Conservation (phyloP, 495 filamentous ascomycete species). For the Penicillium cosmopolitanum region DNA sequence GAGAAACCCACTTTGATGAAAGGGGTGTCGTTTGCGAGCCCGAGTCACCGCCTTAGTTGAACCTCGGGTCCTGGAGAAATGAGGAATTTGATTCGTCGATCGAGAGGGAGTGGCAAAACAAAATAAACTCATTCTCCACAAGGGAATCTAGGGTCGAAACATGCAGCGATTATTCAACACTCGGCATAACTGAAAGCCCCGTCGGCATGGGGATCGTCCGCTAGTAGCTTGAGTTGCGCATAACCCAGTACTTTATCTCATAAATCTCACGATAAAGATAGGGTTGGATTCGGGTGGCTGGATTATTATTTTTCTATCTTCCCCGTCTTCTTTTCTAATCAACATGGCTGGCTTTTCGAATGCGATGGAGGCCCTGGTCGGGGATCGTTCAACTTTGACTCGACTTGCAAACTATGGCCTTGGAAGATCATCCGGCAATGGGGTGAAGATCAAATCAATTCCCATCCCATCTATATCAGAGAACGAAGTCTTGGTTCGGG, state of each 20-base stretch:
- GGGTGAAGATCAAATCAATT: background rate
- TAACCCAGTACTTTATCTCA: background rate
- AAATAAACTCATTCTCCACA: constrained; percentile 2
- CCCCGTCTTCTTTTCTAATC: background rate
- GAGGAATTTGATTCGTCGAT: background rate
- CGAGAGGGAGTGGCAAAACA: background rate
- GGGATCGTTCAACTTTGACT: background rate
- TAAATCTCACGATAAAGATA: background rate
- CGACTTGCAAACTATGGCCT: background rate
- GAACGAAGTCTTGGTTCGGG: constrained; percentile 46
- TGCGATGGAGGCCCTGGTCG: background rate
- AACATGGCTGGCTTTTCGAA: background rate
- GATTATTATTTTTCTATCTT: background rate
- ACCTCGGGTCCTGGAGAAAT: background rate
- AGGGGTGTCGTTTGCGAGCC: background rate
- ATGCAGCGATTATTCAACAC: background rate
- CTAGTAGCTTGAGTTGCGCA: background rate
- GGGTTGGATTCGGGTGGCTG: background rate
- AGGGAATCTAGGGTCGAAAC: background rate
- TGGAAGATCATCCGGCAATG: background rate
- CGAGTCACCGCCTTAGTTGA: background rate
- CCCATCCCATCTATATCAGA: background rate
- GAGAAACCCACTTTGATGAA: background rate
- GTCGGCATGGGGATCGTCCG: background rate
- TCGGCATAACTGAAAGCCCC: background rate